Evolutionary conservation across 495 filamentous ascomycete species (phyloP), one percentile per base, ranked within the genome.

Genomic region (Cudoniella acicularis): DNA sequence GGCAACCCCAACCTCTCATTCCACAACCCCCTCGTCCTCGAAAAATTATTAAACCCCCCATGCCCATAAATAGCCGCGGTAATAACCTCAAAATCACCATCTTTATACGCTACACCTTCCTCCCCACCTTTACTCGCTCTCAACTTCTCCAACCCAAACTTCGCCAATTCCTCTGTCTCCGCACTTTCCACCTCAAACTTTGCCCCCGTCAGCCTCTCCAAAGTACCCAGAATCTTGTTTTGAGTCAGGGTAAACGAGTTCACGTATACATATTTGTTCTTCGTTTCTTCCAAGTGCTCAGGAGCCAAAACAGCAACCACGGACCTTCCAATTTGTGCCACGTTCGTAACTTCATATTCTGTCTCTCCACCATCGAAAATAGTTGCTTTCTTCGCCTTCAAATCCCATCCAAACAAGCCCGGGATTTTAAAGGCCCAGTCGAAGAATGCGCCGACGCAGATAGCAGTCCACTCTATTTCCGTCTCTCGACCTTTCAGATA

Each of bases 1-100:
- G 79, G 74, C 56, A 87, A 63, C 0, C 75, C 81, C 18, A 89
- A 67, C 46, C 73, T 25, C 1, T 67, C 70, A 61, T 87, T 87
- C 43, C 1, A 73, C 75, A 3, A 59, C 59, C 30, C 83, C 68
- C 13, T 36, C 30, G 30, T 36, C 30, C 13, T 36, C 30, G 30
- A 36, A 36, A 36, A 36, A 13, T 36, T 36, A 36, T 36, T 36
- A 13, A 36, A 36, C 13, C 30, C 30, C 4, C 30, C 30, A 36
- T 36, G 4, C 30, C 30, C 30, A 36, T 36, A 36, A 36, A 36
- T 36, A 6, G 30, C 30, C 30, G 30, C 30, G 13, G 30, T 36
- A 13, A 36, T 36, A 4, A 36, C 30, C 30, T 36, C 30, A 36
- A 36, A 4, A 4, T 4, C 13, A 36, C 30, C 30, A 4, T 36